phyloP scores from a whole-genome alignment of 2,329 filamentous ascomycete genomes.

The Penicillium freii region DNA sequence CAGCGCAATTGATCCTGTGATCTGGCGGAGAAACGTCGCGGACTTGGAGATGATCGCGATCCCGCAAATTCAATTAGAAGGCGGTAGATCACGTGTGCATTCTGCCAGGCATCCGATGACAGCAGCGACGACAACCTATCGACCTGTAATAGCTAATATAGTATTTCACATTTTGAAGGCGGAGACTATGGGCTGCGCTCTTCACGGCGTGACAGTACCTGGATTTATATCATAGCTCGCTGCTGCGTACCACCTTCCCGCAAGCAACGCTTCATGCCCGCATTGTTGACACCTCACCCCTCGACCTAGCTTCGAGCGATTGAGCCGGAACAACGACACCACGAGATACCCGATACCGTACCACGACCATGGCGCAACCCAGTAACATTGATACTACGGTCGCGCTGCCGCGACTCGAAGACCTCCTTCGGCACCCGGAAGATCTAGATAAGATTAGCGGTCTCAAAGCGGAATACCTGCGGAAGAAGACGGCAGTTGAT shows the following conservation, averaged over 20 bases:
- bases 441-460: constrained; percentile 93
- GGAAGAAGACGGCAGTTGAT: constrained; percentile 91
- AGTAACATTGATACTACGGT: constrained; percentile 56
- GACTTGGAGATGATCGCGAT: constrained; percentile 3
- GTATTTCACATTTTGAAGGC: not conserved
- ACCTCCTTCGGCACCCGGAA: constrained; percentile 91
- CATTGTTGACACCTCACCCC: constrained; percentile 5
- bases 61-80: constrained; percentile 16
- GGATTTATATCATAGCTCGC: not conserved
- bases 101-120: constrained; percentile 18
- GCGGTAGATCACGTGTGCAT: constrained; percentile 37
- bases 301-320: constrained; percentile 4
- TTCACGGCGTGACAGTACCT: constrained; percentile 5
- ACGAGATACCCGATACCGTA: not conserved
- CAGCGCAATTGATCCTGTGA: not conserved
- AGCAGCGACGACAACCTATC: constrained; percentile 16
- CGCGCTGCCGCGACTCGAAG: constrained; percentile 73
- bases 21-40: not conserved
- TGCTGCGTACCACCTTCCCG: not conserved
- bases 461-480: constrained; percentile 86
- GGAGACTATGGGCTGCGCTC: constrained; percentile 10
- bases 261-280: not conserved
- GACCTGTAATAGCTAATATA: constrained; percentile 1
- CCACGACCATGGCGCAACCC: constrained; percentile 35
- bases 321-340: constrained; percentile 4